These are phyloP conservation scores for Mycosarcoma maydis DNA, from an alignment of 1,284 basidiomycete species.

Conservation along the genomic window DNA sequence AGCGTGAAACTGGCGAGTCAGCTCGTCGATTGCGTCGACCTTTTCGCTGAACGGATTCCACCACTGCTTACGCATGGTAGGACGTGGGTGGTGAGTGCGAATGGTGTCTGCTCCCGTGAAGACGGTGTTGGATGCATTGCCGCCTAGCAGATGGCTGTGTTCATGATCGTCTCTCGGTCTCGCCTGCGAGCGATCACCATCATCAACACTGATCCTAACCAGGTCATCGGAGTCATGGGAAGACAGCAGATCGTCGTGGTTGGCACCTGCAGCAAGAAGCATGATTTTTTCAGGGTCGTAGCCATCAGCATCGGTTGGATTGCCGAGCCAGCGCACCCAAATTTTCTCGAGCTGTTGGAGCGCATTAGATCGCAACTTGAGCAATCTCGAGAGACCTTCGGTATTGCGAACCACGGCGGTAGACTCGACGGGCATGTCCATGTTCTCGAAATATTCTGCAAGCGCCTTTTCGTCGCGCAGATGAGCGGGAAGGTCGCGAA, in stretches of 20 bases:
- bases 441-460: conserved; percentile 88
- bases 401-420: conserved; percentile 89
- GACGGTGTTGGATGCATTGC: conserved; percentile 2
- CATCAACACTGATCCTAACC: conserved; percentile 18
- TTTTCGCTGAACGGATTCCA: conserved; percentile 55
- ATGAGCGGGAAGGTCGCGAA: conserved; percentile 82
- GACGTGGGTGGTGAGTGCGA: conserved; percentile 34
- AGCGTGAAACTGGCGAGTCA: conserved; percentile 50
- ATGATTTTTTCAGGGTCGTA: conserved; percentile 73
- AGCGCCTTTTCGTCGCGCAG: conserved; percentile 84
- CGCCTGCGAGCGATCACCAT: not conserved
- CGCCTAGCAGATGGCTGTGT: conserved; percentile 15
- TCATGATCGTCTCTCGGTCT: conserved; percentile 9
- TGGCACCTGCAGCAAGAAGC: conserved; percentile 39
- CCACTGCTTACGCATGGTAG: conserved; percentile 41
- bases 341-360: conserved; percentile 79
- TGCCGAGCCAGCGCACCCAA: conserved; percentile 91
- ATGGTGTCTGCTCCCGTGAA: conserved; percentile 43
- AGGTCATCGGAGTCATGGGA: conserved; percentile 17
- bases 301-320: conserved; percentile 81
- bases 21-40: conserved; percentile 58
- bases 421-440: conserved; percentile 76
- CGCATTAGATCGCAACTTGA: conserved; percentile 81
- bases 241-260: conserved; percentile 17
- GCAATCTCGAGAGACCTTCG: conserved; percentile 75